These are phyloP conservation scores for Panicum hallii DNA, from an alignment of 202 grass and related monocot species.

Conservation along the genomic window DNA sequence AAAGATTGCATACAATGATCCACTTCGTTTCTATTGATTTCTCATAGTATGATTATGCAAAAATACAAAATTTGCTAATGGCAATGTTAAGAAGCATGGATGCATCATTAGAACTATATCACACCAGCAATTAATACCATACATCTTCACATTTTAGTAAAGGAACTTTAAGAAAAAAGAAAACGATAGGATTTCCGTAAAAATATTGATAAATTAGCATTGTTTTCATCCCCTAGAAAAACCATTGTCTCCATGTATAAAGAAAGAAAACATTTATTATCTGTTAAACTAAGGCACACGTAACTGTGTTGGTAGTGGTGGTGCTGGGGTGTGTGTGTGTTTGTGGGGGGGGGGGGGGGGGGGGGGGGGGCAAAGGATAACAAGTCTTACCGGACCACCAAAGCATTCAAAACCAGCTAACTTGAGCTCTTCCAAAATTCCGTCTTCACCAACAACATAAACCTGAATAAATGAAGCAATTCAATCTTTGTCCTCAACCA, in stretches of 20 bases:
- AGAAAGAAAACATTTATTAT: slow-evolving; percentile 25
- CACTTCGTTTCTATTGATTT: slow-evolving; percentile 20
- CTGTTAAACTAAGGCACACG: slow-evolving; percentile 1
- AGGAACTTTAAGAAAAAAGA: slow-evolving; percentile 13
- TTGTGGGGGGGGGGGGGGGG: neutral
- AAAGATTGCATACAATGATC: slow-evolving; percentile 1
- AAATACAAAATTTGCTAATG: slow-evolving; percentile 20
- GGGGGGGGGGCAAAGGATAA: neutral
- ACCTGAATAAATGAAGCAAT: slow-evolving; percentile 63
- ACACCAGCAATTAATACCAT: neutral
- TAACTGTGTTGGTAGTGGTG: too few species aligned
- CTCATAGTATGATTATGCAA: slow-evolving; percentile 15
- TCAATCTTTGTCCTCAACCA: slow-evolving; percentile 14
- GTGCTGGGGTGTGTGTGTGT: too few species aligned
- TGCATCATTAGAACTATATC: slow-evolving; percentile 24
- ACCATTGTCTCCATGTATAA: neutral
- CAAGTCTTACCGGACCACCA: slow-evolving; percentile 87
- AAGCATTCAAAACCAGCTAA: slow-evolving; percentile 92
- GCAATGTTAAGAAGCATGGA: neutral
- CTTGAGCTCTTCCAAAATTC: slow-evolving; percentile 92
- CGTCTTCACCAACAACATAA: slow-evolving; percentile 95
- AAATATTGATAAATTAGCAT: slow-evolving; percentile 23
- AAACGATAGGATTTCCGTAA: neutral
- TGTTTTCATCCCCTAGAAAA: neutral
- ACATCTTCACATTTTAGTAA: slow-evolving; percentile 22